phyloP scores from a whole-genome alignment of 2,329 filamentous ascomycete species.

The Alternaria angustiovoidea region DNA sequence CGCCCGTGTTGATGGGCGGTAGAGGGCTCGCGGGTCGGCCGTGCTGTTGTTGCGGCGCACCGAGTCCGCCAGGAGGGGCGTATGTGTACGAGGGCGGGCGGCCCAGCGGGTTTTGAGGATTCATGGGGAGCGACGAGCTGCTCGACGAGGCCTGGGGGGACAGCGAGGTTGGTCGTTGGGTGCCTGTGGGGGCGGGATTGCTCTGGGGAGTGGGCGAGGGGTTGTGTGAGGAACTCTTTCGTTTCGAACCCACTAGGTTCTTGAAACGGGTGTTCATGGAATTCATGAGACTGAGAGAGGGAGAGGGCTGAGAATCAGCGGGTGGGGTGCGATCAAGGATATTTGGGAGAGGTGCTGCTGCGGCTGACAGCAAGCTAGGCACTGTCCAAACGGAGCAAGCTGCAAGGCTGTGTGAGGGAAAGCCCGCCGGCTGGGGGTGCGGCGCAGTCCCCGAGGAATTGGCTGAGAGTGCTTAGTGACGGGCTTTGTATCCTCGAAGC shows the following conservation, averaged over 20 bases:
- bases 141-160: conserved; percentile 50
- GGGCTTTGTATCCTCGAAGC: conserved; percentile 4
- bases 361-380: conserved; percentile 43
- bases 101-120: conserved; percentile 62
- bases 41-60: conserved; percentile 42
- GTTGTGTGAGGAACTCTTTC: conserved; percentile 69
- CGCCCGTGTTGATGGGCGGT: conserved; percentile 64
- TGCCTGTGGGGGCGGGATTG: conserved; percentile 49
- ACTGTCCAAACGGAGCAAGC: conserved; percentile 18
- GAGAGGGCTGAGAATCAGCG: conserved; percentile 26
- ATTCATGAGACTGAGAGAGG: conserved; percentile 65
- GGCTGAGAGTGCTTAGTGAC: conserved; percentile 4
- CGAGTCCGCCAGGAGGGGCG: conserved; percentile 53
- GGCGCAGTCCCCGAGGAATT: conserved; percentile 19
- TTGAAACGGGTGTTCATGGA: conserved; percentile 82
- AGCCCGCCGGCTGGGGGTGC: conserved; percentile 22
- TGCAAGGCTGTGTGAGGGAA: conserved; percentile 29
- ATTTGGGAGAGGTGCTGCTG: conserved; percentile 33
- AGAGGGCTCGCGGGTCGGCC: conserved; percentile 63
- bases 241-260: conserved; percentile 82
- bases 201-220: conserved; percentile 45
- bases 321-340: conserved; percentile 38
- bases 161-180: conserved; percentile 50
- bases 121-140: conserved; percentile 60
- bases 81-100: conserved; percentile 72